Conservation (phyloP, 2,329 filamentous ascomycete species). For the Ophiostoma sp. region DNA sequence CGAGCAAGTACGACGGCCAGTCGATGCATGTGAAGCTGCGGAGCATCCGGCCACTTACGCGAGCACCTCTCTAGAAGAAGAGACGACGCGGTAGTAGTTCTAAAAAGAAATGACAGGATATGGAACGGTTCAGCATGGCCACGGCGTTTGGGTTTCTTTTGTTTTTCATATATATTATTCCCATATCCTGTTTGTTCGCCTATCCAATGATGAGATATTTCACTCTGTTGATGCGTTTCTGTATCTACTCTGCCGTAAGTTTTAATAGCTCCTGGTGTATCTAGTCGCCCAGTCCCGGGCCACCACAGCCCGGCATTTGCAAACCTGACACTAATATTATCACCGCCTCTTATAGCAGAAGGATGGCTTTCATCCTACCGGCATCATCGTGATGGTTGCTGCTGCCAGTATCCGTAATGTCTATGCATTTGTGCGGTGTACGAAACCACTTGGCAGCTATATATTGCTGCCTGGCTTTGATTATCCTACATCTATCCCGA, state of each 20-base stretch:
- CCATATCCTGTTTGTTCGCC: neutral
- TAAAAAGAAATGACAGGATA: neutral
- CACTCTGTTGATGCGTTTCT: neutral
- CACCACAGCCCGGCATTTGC: neutral
- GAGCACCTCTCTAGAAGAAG: slow-evolving; percentile 26
- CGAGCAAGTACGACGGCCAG: slow-evolving; percentile 39
- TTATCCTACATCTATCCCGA: neutral
- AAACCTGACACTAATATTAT: neutral
- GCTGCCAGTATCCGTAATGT: too few species aligned
- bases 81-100: neutral
- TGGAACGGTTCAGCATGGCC: neutral
- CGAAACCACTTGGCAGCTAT: too few species aligned
- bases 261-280: neutral
- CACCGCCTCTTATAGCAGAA: neutral
- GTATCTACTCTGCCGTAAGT: neutral
- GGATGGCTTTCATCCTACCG: neutral
- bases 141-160: neutral
- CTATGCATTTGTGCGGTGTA: too few species aligned
- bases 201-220: too few species aligned
- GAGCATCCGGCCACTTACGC: slow-evolving; percentile 41
- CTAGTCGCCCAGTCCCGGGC: neutral
- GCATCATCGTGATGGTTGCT: neutral
- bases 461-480: neutral
- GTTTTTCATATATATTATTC: slow-evolving; percentile 3
- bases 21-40: slow-evolving; percentile 39